Evolutionary conservation across 1,284 basidiomycete genomes (phyloP).

Genomic region (Irpex sp.): DNA sequence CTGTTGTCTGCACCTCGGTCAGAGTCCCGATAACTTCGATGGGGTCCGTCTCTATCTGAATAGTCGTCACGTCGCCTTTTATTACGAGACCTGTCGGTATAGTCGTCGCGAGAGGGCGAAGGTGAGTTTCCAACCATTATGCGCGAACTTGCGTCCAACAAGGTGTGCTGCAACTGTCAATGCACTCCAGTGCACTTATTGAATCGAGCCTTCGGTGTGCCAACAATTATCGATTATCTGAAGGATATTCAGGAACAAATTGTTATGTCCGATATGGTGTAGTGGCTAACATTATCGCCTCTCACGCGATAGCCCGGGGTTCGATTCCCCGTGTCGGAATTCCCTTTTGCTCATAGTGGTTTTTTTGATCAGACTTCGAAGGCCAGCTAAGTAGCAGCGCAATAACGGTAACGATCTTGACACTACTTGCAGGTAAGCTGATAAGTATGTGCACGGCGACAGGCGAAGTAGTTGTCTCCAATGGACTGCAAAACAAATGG

Average conservation of each 20-base stretch:
- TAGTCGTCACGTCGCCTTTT: background rate
- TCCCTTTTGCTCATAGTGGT: background rate
- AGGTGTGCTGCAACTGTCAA: no score
- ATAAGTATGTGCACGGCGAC: no score
- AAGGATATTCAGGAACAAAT: background rate
- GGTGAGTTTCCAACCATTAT: background rate
- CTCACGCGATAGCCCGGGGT: slow-evolving; percentile 21
- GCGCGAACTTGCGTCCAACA: no score
- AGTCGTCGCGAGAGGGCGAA: background rate
- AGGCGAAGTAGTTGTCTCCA: no score
- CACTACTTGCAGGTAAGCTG: no score
- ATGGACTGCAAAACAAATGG: no score
- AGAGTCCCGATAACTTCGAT: background rate
- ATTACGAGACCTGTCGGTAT: background rate
- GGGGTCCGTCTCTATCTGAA: background rate
- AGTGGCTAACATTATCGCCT: slow-evolving; percentile 23
- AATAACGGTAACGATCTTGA: no score
- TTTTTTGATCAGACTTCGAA: no score
- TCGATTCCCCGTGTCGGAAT: slow-evolving; percentile 23
- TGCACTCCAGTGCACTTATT: no score
- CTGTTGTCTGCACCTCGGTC: background rate
- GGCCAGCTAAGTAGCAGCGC: no score
- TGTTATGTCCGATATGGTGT: slow-evolving; percentile 18
- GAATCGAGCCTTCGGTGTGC: no score
- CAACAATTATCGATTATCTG: no score